Conservation (phyloP, 805 yeast genomes). For the Metschnikowia hibisci region DNA sequence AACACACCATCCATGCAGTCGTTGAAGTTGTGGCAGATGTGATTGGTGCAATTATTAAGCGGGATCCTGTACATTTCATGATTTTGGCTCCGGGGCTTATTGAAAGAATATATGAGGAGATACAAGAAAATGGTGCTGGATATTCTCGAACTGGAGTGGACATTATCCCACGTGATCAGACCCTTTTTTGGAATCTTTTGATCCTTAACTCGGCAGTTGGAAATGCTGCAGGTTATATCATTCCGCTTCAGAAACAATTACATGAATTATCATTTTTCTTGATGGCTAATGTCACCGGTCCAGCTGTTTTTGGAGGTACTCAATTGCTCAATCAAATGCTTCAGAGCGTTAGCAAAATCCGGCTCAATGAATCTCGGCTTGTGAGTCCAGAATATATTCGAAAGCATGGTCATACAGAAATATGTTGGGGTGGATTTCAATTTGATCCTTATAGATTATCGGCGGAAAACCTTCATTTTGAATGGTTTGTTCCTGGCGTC, state of each 20-base stretch:
- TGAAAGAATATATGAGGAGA: slow-evolving; percentile 57
- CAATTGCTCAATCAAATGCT: slow-evolving; percentile 65
- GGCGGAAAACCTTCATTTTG: slow-evolving; percentile 47
- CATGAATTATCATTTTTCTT: slow-evolving; percentile 42
- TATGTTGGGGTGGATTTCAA: slow-evolving; percentile 75
- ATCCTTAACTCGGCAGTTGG: slow-evolving; percentile 68
- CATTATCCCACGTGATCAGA: slow-evolving; percentile 71
- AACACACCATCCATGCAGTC: slow-evolving; percentile 55
- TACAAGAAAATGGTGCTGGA: slow-evolving; percentile 80
- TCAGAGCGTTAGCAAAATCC: slow-evolving; percentile 58
- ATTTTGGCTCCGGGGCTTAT: slow-evolving; percentile 43
- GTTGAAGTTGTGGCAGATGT: slow-evolving; percentile 68
- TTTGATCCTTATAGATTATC: slow-evolving; percentile 50
- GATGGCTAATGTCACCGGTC: slow-evolving; percentile 55
- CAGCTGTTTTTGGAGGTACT: slow-evolving; percentile 56
- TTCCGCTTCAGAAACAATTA: slow-evolving; percentile 45
- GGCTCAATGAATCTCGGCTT: slow-evolving; percentile 52
- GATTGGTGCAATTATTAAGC: slow-evolving; percentile 65
- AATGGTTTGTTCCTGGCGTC: slow-evolving; percentile 71
- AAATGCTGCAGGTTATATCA: slow-evolving; percentile 54
- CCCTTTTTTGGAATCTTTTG: slow-evolving; percentile 65
- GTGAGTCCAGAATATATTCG: slow-evolving; percentile 44
- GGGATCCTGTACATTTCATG: slow-evolving; percentile 50
- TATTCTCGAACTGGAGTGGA: slow-evolving; percentile 61
- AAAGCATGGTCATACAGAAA: slow-evolving; percentile 39